Percentiles rank a stretch among this genome's conserved stretches.
Evolutionary conservation across 192 early-diverging fungal genomes (phyloP).

Genomic region (Diversispora epigaea): DNA sequence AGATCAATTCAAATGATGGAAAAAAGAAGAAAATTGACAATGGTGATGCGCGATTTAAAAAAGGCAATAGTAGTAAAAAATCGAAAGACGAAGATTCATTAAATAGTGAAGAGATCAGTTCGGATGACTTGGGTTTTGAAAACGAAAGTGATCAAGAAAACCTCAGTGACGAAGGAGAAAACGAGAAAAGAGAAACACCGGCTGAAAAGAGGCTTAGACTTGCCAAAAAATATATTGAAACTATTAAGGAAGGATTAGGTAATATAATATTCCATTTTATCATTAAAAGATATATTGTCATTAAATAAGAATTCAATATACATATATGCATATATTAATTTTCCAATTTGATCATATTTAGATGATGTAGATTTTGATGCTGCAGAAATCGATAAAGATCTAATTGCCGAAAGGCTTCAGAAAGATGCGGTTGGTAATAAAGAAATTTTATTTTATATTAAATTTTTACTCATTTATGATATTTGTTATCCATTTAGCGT

Average conservation of each 20-base stretch:
- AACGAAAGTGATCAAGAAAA: conserved; percentile 36
- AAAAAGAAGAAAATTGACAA: no score
- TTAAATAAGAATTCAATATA: conserved; percentile 11
- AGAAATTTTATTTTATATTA: neutral
- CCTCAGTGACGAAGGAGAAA: conserved; percentile 52
- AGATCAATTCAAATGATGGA: no score
- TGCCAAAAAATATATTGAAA: conserved; percentile 89
- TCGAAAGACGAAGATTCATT: no score
- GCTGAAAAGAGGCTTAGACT: conserved; percentile 91
- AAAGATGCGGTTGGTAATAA: conserved; percentile 66
- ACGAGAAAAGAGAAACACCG: conserved; percentile 78
- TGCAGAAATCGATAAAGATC: conserved; percentile 85
- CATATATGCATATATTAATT: neutral
- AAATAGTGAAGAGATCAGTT: conserved; percentile 46
- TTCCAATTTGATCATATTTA: conserved; percentile 30
- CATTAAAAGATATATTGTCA: neutral
- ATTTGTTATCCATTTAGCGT: conserved; percentile 37
- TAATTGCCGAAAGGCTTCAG: conserved; percentile 84
- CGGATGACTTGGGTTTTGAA: conserved; percentile 32
- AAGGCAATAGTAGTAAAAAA: no score
- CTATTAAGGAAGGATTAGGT: conserved; percentile 65
- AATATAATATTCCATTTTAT: conserved; percentile 13
- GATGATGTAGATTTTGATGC: conserved; percentile 83
- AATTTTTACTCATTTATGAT: neutral
- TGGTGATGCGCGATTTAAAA: no score